phyloP scores from a whole-genome alignment of 2,329 filamentous ascomycete genomes.

The Arachnomyces sp. region DNA sequence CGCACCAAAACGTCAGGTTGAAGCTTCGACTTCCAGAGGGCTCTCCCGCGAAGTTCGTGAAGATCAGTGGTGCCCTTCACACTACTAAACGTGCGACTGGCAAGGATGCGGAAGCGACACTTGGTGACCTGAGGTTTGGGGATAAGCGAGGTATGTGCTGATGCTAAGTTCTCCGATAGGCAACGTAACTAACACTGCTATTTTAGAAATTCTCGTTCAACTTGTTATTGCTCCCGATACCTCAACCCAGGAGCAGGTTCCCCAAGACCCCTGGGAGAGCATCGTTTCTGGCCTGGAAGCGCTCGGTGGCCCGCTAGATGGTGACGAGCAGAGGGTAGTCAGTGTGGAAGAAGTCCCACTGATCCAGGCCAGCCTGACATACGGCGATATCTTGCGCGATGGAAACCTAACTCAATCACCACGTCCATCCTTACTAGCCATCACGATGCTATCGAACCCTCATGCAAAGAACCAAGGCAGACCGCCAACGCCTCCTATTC shows the following conservation, averaged over 20 bases:
- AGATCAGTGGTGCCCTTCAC: constrained; percentile 92
- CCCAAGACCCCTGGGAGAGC: constrained; percentile 93
- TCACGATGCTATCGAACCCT: constrained; percentile 73
- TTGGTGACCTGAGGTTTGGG: constrained; percentile 88
- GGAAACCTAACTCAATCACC: constrained; percentile 78
- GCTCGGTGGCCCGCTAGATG: constrained; percentile 76
- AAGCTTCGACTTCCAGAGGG: constrained; percentile 91
- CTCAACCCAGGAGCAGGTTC: constrained; percentile 69
- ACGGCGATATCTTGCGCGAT: constrained; percentile 87
- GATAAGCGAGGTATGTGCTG: constrained; percentile 60
- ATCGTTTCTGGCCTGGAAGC: constrained; percentile 94
- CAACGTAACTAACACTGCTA: constrained; percentile 8
- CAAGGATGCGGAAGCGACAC: constrained; percentile 81
- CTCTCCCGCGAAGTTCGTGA: constrained; percentile 95
- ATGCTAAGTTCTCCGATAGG: background rate
- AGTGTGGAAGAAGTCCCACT: constrained; percentile 93
- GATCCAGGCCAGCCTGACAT: constrained; percentile 88
- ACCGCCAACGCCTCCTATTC: constrained; percentile 66
- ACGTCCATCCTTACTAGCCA: constrained; percentile 81
- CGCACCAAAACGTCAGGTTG: constrained; percentile 96
- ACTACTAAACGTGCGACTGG: constrained; percentile 94
- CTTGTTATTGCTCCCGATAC: constrained; percentile 85
- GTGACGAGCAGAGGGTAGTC: constrained; percentile 70
- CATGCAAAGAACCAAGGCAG: constrained; percentile 51
- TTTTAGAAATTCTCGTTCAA: constrained; percentile 78